These are phyloP conservation scores for Pleodorina starrii DNA, from an alignment of 139 green algal species.

Conservation along the genomic window DNA sequence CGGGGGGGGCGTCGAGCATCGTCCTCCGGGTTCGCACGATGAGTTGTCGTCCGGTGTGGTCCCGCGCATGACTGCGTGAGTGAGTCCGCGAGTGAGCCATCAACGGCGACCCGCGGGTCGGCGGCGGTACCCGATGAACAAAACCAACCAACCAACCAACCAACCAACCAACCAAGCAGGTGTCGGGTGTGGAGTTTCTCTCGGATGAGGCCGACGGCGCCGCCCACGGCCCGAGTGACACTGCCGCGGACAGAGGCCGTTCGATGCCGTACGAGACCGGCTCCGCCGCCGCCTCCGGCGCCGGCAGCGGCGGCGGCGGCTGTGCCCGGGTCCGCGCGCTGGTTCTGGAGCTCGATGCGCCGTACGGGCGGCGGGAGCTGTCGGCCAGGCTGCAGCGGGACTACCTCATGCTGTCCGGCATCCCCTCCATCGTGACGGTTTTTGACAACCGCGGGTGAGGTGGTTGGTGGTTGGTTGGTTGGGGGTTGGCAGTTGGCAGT, in stretches of 20 bases:
- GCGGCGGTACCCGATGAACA: no score
- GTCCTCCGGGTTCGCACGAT: no score
- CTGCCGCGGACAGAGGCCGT: no score
- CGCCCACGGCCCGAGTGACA: not conserved
- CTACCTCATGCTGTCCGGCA: constrained; percentile 37
- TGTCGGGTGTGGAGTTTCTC: not conserved
- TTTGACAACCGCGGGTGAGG: constrained; percentile 29
- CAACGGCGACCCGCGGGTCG: no score
- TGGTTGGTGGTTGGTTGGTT: not conserved
- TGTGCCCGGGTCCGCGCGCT: constrained; percentile 21
- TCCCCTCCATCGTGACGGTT: constrained; percentile 48
- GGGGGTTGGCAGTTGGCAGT: not conserved
- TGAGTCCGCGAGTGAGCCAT: no score
- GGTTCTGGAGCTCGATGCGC: constrained; percentile 47
- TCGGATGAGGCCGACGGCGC: not conserved
- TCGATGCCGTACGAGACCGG: no score
- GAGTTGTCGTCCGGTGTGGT: no score
- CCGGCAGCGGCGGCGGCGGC: not conserved
- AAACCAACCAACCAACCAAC: no score
- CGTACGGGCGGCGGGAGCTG: constrained; percentile 49
- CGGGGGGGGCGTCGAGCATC: no score
- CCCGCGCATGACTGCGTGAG: no score
- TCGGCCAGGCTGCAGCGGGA: constrained; percentile 44
- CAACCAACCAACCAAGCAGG: no score
- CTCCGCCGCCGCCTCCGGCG: no score